Evolutionary conservation across 1,284 basidiomycete species (phyloP).

Genomic region (Moesziomyces globuligerus): DNA sequence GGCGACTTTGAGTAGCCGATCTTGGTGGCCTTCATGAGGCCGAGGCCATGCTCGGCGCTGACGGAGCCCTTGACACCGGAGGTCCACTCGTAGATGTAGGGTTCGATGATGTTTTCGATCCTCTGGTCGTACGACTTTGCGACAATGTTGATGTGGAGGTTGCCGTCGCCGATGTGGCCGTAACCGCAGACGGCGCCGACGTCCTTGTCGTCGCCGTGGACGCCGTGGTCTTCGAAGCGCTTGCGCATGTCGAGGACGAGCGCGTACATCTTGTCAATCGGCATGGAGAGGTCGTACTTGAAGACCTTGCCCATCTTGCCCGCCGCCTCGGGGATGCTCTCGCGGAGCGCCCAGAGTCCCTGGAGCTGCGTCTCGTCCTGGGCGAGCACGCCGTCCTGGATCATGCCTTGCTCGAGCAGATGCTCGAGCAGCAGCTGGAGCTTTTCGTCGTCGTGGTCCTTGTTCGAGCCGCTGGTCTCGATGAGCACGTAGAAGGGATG

Average conservation of each 20-base stretch:
- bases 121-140: conserved; percentile 83
- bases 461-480: conserved; percentile 93
- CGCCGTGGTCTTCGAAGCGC: conserved; percentile 78
- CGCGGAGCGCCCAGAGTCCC: conserved; percentile 91
- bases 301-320: conserved; percentile 95
- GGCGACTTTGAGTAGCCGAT: conserved; percentile 87
- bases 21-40: conserved; percentile 91
- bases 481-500: conserved; percentile 78
- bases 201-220: conserved; percentile 75
- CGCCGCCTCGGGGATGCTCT: conserved; percentile 90
- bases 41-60: conserved; percentile 95
- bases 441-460: conserved; percentile 98
- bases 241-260: conserved; percentile 85
- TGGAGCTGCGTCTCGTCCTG: conserved; percentile 91
- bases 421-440: conserved; percentile 81
- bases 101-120: conserved; percentile 87
- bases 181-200: conserved; percentile 79
- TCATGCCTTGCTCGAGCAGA: conserved; percentile 80
- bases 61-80: conserved; percentile 78
- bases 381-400: conserved; percentile 90
- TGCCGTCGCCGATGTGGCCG: conserved; percentile 96
- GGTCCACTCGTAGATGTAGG: conserved; percentile 94
- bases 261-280: conserved; percentile 85
- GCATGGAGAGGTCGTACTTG: conserved; percentile 97
- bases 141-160: conserved; percentile 94